These are phyloP conservation scores for Ceratobasidium papillatum DNA, from an alignment of 1,284 basidiomycete species.

Conservation along the genomic window DNA sequence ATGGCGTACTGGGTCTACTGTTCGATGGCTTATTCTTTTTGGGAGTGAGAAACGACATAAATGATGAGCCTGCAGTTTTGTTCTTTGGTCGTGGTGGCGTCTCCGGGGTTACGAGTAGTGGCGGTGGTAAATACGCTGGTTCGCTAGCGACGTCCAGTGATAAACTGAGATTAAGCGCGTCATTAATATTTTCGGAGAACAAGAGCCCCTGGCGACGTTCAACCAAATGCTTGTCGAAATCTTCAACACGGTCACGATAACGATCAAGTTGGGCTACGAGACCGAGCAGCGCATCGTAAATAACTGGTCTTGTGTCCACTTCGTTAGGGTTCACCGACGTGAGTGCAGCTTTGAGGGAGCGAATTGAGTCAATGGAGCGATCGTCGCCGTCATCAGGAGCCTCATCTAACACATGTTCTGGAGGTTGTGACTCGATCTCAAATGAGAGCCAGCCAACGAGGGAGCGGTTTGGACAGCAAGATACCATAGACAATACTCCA, in stretches of 20 bases:
- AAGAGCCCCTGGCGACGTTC: slow-evolving; percentile 90
- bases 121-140: slow-evolving; percentile 48
- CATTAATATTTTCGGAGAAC: slow-evolving; percentile 92
- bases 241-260: slow-evolving; percentile 75
- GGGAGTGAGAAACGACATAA: slow-evolving; percentile 39
- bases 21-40: slow-evolving; percentile 32
- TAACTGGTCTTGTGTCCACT: slow-evolving; percentile 69
- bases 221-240: slow-evolving; percentile 85
- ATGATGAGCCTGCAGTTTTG: slow-evolving; percentile 35
- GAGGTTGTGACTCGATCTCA: slow-evolving; percentile 38
- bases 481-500: slow-evolving; percentile 79
- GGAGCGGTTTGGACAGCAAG: slow-evolving; percentile 83
- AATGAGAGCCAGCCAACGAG: slow-evolving; percentile 89
- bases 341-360: slow-evolving; percentile 64
- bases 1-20: slow-evolving; percentile 48
- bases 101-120: slow-evolving; percentile 37
- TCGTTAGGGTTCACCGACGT: slow-evolving; percentile 66
- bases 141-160: slow-evolving; percentile 67
- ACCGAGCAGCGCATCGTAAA: slow-evolving; percentile 80
- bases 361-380: slow-evolving; percentile 77
- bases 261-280: slow-evolving; percentile 81
- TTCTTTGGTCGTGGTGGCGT: slow-evolving; percentile 36
- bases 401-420: neutral
- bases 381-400: slow-evolving; percentile 68
- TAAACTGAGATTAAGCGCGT: slow-evolving; percentile 76